Percentiles rank a stretch among this genome's conserved stretches.
Conservation (phyloP, 2,329 filamentous ascomycete species). For the Neofusicoccum umdonicola region DNA sequence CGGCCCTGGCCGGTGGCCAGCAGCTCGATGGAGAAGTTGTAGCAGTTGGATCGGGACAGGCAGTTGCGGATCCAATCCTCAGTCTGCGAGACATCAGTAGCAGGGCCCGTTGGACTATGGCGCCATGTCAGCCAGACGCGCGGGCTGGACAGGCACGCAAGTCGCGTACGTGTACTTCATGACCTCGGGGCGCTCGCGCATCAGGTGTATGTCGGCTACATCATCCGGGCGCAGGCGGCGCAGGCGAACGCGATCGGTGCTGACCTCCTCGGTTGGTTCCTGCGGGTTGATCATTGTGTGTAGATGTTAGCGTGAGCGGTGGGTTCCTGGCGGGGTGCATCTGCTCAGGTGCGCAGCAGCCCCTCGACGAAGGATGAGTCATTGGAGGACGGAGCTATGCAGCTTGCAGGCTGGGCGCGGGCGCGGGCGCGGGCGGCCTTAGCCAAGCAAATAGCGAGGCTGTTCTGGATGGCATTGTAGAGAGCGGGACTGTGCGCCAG, state of each 20-base stretch:
- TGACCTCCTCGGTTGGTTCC: conserved; percentile 18
- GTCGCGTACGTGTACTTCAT: conserved; percentile 58
- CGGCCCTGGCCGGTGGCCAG: conserved; percentile 18
- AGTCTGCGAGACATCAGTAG: conserved; percentile 21
- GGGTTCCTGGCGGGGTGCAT: neutral
- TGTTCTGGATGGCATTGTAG: neutral
- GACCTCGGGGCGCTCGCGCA: conserved; percentile 59
- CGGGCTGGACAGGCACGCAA: conserved; percentile 19
- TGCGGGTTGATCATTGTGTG: neutral
- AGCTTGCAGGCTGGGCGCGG: neutral
- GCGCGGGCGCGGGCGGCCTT: neutral
- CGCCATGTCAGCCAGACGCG: conserved; percentile 12
- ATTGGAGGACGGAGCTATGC: neutral
- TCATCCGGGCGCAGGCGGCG: conserved; percentile 53
- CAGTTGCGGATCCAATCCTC: conserved; percentile 40
- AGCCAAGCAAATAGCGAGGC: neutral
- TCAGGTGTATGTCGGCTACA: conserved; percentile 47
- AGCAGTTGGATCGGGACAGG: conserved; percentile 42
- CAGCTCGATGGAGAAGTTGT: conserved; percentile 59
- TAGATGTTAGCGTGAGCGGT: neutral
- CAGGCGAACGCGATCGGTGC: conserved; percentile 56
- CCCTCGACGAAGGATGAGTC: neutral
- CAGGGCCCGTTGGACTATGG: conserved; percentile 4
- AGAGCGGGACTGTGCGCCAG: neutral
- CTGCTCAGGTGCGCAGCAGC: too few species aligned